Conservation (phyloP, 2,329 filamentous ascomycete genomes). For the Coniochaeta sp. region DNA sequence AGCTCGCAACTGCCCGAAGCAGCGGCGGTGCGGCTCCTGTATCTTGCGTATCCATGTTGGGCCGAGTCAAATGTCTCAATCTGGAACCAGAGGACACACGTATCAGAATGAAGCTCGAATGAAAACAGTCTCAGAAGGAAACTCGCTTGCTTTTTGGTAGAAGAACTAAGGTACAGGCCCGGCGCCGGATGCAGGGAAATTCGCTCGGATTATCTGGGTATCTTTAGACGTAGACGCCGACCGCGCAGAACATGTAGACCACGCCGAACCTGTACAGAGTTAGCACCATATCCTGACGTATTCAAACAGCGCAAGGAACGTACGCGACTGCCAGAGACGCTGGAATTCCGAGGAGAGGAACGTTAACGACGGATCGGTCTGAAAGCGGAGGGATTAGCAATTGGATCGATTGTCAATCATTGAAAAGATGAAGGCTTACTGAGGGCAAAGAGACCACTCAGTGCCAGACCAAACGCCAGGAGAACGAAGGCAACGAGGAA, state of each 20-base stretch:
- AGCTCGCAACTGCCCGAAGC: slow-evolving; percentile 71
- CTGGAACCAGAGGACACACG: background rate
- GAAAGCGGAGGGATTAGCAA: slow-evolving; percentile 13
- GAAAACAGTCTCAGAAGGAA: slow-evolving; percentile 10
- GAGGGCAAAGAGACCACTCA: slow-evolving; percentile 76
- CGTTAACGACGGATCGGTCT: slow-evolving; percentile 77
- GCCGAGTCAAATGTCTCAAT: background rate
- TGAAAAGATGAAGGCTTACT: slow-evolving; percentile 53
- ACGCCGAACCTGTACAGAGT: slow-evolving; percentile 65
- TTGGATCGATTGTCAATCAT: background rate
- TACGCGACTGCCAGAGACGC: slow-evolving; percentile 89
- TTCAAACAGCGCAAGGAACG: slow-evolving; percentile 26
- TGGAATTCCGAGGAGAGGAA: slow-evolving; percentile 73
- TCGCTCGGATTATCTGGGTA: slow-evolving; percentile 26
- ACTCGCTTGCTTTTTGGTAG: slow-evolving; percentile 20
- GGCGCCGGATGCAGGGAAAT: slow-evolving; percentile 10
- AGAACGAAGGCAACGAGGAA: slow-evolving; percentile 75
- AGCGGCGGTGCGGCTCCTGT: slow-evolving; percentile 35
- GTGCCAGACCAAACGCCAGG: slow-evolving; percentile 62
- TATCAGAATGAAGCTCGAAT: slow-evolving; percentile 4
- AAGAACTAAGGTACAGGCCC: slow-evolving; percentile 32
- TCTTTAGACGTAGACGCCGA: slow-evolving; percentile 94
- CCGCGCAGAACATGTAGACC: slow-evolving; percentile 98
- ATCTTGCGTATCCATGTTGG: slow-evolving; percentile 11
- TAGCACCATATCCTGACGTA: slow-evolving; percentile 7